Evolutionary conservation across 345 rosid genomes (phyloP).

Genomic region (Aethionema arabicum): DNA sequence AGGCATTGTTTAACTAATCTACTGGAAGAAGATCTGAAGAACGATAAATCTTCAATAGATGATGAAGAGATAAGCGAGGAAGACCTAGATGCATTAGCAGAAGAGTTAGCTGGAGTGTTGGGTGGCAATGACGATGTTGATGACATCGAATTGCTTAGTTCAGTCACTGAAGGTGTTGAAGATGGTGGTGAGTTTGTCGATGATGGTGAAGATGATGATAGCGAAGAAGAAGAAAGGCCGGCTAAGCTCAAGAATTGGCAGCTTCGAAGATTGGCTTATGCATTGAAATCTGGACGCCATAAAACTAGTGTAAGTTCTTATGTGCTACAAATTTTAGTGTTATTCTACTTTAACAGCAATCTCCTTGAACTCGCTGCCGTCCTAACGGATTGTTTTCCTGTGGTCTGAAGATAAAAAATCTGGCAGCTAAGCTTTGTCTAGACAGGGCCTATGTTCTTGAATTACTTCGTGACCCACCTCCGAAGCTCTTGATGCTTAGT

Average conservation of each 20-base stretch:
- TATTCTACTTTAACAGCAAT: no score
- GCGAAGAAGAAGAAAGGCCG: constrained; percentile 48
- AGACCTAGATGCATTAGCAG: constrained; percentile 67
- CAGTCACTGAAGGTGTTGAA: constrained; percentile 28
- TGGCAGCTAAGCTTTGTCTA: constrained; percentile 85
- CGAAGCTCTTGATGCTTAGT: constrained; percentile 76
- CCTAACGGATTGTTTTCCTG: constrained; percentile 20
- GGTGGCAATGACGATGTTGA: constrained; percentile 53
- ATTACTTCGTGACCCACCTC: constrained; percentile 85
- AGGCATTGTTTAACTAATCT: constrained; percentile 61
- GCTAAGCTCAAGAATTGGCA: constrained; percentile 83
- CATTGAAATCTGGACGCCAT: constrained; percentile 75
- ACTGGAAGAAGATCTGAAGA: constrained; percentile 73
- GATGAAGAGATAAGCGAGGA: constrained; percentile 63
- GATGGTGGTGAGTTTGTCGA: constrained; percentile 27
- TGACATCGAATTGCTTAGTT: constrained; percentile 37
- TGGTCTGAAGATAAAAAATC: constrained; percentile 60
- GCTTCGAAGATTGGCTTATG: constrained; percentile 72
- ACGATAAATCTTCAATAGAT: constrained; percentile 45
- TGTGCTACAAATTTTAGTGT: no score
- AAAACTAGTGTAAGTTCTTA: constrained; percentile 71
- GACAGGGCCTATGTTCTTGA: constrained; percentile 78
- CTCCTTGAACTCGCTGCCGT: neutral
- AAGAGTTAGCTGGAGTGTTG: constrained; percentile 54
- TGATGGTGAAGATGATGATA: constrained; percentile 37